Conservation (phyloP, 2,329 filamentous ascomycete genomes). For the Xylaria sp. region DNA sequence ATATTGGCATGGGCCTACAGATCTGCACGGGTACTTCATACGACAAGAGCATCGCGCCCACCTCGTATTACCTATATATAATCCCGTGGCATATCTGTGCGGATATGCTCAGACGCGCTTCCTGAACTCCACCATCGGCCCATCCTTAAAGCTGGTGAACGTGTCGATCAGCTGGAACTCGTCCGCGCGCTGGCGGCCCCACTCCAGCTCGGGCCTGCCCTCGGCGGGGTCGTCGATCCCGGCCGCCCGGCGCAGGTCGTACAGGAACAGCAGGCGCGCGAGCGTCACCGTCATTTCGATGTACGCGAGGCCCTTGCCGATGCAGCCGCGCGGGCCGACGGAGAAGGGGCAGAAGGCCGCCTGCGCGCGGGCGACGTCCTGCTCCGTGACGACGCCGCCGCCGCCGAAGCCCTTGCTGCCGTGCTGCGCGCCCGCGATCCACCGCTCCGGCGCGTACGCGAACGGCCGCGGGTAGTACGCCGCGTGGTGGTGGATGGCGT, state of each 20-base stretch:
- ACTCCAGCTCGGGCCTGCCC: constrained; percentile 51
- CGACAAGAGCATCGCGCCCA: no score
- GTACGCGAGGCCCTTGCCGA: constrained; percentile 71
- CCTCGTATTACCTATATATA: no score
- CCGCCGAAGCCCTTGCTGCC: constrained; percentile 41
- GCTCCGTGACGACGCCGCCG: constrained; percentile 47
- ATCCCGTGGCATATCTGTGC: no score
- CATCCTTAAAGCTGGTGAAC: constrained; percentile 74
- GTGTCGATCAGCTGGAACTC: constrained; percentile 75
- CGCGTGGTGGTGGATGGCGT: constrained; percentile 69
- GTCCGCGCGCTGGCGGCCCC: constrained; percentile 54
- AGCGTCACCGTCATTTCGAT: constrained; percentile 67
- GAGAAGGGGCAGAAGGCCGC: constrained; percentile 76
- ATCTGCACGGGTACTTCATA: no score
- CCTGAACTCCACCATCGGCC: constrained; percentile 67
- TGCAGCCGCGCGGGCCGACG: constrained; percentile 70
- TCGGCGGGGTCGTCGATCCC: constrained; percentile 56
- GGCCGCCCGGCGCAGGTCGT: constrained; percentile 59
- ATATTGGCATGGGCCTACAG: no score
- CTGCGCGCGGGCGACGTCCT: constrained; percentile 59
- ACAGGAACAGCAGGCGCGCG: constrained; percentile 62
- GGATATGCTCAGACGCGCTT: constrained; percentile 24
- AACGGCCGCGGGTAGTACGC: constrained; percentile 64
- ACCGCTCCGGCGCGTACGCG: constrained; percentile 65
- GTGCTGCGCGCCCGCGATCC: constrained; percentile 58